Evolutionary conservation across 495 filamentous ascomycete species (phyloP).

Genomic region (Hyaloscypha bicolor): DNA sequence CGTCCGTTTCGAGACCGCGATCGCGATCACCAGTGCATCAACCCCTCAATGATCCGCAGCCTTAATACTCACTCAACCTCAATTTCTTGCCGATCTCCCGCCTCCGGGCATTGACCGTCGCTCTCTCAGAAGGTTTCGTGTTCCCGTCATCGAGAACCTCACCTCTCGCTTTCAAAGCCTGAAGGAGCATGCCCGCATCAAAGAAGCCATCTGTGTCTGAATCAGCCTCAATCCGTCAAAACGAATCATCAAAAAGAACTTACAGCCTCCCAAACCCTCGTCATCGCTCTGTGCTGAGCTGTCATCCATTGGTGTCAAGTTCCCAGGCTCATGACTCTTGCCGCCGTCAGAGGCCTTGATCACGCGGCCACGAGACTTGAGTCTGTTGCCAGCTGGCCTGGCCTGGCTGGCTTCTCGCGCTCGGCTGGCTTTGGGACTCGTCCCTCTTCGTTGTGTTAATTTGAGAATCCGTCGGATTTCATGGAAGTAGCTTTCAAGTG

Average conservation of each 20-base stretch:
- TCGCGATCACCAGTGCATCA: not conserved
- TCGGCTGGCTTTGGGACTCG: slow-evolving; percentile 57
- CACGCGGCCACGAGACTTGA: slow-evolving; percentile 59
- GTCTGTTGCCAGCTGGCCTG: slow-evolving; percentile 33
- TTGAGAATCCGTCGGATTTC: slow-evolving; percentile 86
- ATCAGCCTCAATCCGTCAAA: not conserved
- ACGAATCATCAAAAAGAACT: slow-evolving; percentile 43
- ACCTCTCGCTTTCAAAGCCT: slow-evolving; percentile 71
- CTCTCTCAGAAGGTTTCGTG: slow-evolving; percentile 47
- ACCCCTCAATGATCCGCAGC: not conserved
- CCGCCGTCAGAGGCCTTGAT: slow-evolving; percentile 46
- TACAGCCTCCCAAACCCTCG: slow-evolving; percentile 91
- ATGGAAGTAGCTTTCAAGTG: slow-evolving; percentile 83
- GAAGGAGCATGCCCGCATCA: slow-evolving; percentile 89
- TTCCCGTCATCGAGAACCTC: slow-evolving; percentile 28
- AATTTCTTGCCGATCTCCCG: slow-evolving; percentile 80
- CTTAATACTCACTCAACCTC: slow-evolving; percentile 72
- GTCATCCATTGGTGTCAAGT: slow-evolving; percentile 43
- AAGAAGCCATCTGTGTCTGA: slow-evolving; percentile 81
- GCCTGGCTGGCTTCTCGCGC: slow-evolving; percentile 58
- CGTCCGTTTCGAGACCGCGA: not conserved
- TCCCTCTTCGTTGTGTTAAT: slow-evolving; percentile 53
- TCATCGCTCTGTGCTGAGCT: slow-evolving; percentile 72
- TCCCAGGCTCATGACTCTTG: slow-evolving; percentile 41
- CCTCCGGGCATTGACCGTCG: slow-evolving; percentile 50